Percentiles rank a stretch among this genome's conserved stretches.
Conservation (phyloP, 2,329 filamentous ascomycete species). For the Aulographum hederae region DNA sequence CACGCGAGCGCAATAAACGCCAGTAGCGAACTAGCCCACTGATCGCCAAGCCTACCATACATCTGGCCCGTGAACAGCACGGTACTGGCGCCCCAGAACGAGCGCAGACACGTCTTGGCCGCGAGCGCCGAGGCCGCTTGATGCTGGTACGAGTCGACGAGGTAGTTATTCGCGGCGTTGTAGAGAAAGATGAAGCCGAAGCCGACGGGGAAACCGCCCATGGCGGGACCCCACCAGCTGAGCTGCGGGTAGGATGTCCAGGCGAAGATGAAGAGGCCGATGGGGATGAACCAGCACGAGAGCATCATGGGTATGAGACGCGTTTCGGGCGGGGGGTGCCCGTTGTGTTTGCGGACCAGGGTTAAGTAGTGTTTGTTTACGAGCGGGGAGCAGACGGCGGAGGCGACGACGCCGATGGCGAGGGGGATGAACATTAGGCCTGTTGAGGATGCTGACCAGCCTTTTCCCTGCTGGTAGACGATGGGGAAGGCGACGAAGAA, state of each 20-base stretch:
- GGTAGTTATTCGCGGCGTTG: conserved; percentile 39
- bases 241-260: conserved; percentile 49
- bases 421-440: conserved; percentile 79
- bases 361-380: conserved; percentile 70
- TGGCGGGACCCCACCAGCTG: conserved; percentile 52
- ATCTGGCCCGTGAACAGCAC: conserved; percentile 73
- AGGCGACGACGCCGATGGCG: conserved; percentile 53
- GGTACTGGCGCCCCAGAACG: conserved; percentile 60
- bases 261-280: conserved; percentile 49
- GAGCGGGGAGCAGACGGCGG: conserved; percentile 47
- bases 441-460: conserved; percentile 53
- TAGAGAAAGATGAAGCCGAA: conserved; percentile 76
- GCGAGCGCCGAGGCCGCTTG: conserved; percentile 68
- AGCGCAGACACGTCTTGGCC: conserved; percentile 63
- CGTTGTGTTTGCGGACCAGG: conserved; percentile 42
- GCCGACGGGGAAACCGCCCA: conserved; percentile 48
- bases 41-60: conserved; percentile 49
- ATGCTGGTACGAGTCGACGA: conserved; percentile 48
- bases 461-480: conserved; percentile 64
- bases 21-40: conserved; percentile 58
- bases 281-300: conserved; percentile 39
- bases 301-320: conserved; percentile 58
- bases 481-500: conserved; percentile 46
- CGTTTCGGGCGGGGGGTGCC: conserved; percentile 57
- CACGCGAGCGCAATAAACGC: conserved; percentile 60